Evolutionary conservation across 495 filamentous ascomycete species (phyloP), one percentile per base, ranked within the genome.

Genomic region (Penicillium argentinense): DNA sequence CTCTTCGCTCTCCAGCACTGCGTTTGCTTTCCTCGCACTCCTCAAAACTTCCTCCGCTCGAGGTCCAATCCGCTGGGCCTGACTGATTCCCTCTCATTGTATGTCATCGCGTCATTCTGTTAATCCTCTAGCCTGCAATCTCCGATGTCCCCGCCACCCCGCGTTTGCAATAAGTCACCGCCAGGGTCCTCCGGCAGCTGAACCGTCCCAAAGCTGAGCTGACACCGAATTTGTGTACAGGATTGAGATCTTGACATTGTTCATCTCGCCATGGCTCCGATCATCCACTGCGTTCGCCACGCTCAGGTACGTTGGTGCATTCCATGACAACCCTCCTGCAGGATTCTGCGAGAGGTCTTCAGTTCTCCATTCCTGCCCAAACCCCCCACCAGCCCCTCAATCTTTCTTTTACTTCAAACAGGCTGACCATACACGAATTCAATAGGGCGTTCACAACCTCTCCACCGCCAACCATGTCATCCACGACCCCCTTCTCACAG

Each of bases 381-480:
- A 16, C 19, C 19, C 14, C 37, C 12, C 26, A 23, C 19, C 11
- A 3, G n/a, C 19, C 19, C 14, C 37, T 16, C 26, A n/a, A 13
- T 40, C 32, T 27, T 12, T 3, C 9, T 19, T 6, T 0, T 26
- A 14, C 1, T 26, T 30, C 34, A 30, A 33, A 38, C 38, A 13
- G 42, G 8, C 42, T 54, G 41, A 59, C 18, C 22, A 21, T 34
- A 19, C 23, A 3, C 16, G 8, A 26, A n/a, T 12, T 12, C 33
- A 17, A 16, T 76, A 95, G 75, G 91, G 89, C 66, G 73, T 80
- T 58, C 91, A 97, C 75, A 96, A 97, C 71, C 79, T 95, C 59
- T 72, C 54, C 45, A 56, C 59, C n/a, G 80, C 71, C 30, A 90
- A 91, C 72, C 84, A 95, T 59, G 62, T 69, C 46, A 72, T 95